Conservation (phyloP, 768 basidiomycete species). For the Phaffia tasmanica region DNA sequence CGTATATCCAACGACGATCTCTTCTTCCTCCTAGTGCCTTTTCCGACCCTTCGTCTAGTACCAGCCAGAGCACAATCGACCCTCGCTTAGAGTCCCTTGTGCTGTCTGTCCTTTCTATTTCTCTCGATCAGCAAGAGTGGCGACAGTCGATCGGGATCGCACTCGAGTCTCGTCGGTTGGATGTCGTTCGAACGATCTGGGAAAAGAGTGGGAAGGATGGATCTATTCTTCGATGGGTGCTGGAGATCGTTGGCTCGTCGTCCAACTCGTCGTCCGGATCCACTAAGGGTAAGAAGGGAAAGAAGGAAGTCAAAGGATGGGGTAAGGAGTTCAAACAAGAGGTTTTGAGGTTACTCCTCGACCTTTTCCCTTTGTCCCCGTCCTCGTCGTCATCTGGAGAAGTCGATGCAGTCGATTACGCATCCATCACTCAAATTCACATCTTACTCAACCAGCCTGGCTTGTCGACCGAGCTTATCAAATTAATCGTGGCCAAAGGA, state of each 20-base stretch:
- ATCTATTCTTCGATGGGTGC: conserved; percentile 72
- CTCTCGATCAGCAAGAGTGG: conserved; percentile 13
- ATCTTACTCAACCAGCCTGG: conserved; percentile 76
- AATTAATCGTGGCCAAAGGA: conserved; percentile 32
- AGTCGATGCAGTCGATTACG: conserved; percentile 45
- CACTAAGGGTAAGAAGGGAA: conserved; percentile 8
- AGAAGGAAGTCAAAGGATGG: conserved; percentile 45
- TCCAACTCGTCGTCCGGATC: conserved; percentile 54
- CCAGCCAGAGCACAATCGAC: conserved; percentile 45
- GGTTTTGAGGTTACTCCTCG: conserved; percentile 47
- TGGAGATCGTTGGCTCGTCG: conserved; percentile 67
- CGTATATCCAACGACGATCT: conserved; percentile 63
- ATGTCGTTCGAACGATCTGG: conserved; percentile 71
- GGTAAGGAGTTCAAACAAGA: conserved; percentile 32
- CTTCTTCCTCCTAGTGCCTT: conserved; percentile 33
- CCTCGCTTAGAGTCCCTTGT: conserved; percentile 69
- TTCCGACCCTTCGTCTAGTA: not conserved
- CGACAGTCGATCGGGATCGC: conserved; percentile 88
- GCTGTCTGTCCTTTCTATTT: conserved; percentile 61
- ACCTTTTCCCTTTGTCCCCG: conserved; percentile 67
- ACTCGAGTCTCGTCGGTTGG: conserved; percentile 76
- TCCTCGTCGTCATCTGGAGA: not conserved
- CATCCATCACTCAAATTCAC: conserved; percentile 75
- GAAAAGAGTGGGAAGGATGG: conserved; percentile 56
- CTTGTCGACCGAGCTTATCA: conserved; percentile 61